Evolutionary conservation across 2,329 filamentous ascomycete species (phyloP).

Genomic region (Venturia effusa): DNA sequence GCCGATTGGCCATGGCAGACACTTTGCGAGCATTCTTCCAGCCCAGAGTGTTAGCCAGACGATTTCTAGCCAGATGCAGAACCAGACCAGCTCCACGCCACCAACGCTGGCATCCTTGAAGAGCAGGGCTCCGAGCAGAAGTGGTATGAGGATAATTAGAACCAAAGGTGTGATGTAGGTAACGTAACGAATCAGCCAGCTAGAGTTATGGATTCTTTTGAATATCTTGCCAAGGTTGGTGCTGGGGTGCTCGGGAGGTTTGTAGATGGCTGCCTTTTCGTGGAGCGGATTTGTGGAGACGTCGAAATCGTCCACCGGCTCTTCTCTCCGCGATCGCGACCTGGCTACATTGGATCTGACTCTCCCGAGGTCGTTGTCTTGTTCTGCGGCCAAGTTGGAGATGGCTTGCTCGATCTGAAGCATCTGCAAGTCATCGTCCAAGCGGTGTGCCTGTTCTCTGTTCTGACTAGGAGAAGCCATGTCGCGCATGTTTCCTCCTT

Average conservation of each 20-base stretch:
- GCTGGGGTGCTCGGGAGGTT: constrained; percentile 50
- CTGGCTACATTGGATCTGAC: constrained; percentile 35
- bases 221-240: constrained; percentile 53
- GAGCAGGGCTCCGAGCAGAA: constrained; percentile 52
- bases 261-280: constrained; percentile 54
- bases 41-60: constrained; percentile 89
- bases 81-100: constrained; percentile 75
- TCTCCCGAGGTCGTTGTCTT: constrained; percentile 24
- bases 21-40: constrained; percentile 52
- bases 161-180: constrained; percentile 59
- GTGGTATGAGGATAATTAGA: constrained; percentile 53
- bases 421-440: constrained; percentile 57
- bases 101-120: constrained; percentile 55
- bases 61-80: constrained; percentile 89
- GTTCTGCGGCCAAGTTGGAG: constrained; percentile 28
- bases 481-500: constrained; percentile 19
- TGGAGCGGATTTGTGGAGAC: constrained; percentile 58
- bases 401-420: constrained; percentile 54
- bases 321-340: constrained; percentile 42
- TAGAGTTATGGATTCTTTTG: constrained; percentile 54
- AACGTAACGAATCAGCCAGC: constrained; percentile 57
- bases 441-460: constrained; percentile 47
- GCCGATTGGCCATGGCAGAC: constrained; percentile 50
- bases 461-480: constrained; percentile 42
- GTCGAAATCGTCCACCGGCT: constrained; percentile 56